Evolutionary conservation across 129 eudicot genomes (phyloP).

Genomic region (Artemisia argyi): DNA sequence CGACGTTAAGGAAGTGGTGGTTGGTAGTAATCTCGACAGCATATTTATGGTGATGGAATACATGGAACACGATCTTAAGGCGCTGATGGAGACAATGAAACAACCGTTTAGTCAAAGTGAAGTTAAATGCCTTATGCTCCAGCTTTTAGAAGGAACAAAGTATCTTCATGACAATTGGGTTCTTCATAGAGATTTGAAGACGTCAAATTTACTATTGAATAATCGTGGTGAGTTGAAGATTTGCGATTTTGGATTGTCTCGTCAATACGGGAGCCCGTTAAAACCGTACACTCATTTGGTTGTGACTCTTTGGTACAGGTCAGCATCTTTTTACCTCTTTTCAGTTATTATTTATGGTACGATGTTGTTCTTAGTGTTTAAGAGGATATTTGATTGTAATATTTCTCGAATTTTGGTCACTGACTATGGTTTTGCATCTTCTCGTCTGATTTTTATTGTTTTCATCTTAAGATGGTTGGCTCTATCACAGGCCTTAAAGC

Average conservation of each 20-base stretch:
- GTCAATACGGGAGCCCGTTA: conserved; percentile 92
- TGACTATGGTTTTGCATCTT: no score
- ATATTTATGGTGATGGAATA: conserved; percentile 98
- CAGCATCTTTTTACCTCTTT: conserved; percentile 24
- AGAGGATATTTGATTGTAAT: no score
- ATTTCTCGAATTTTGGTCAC: no score
- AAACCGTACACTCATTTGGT: conserved; percentile 97
- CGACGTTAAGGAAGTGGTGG: conserved; percentile 95
- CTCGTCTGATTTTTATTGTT: neutral
- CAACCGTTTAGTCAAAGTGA: conserved; percentile 95
- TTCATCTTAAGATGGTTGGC: neutral
- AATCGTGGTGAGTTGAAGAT: conserved; percentile 93
- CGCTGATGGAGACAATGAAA: conserved; percentile 83
- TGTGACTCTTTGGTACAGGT: conserved; percentile 99
- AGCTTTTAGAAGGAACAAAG: conserved; percentile 72
- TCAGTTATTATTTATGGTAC: neutral
- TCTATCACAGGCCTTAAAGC: neutral
- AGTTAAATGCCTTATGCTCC: conserved; percentile 92
- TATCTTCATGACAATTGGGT: conserved; percentile 98
- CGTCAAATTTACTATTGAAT: conserved; percentile 87
- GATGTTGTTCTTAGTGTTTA: no score
- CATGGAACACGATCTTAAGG: conserved; percentile 98
- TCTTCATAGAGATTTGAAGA: conserved; percentile 88
- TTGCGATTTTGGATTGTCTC: conserved; percentile 96
- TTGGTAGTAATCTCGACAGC: conserved; percentile 87